Base-by-base conservation (phyloP, 1,139 yeast genomes). In the Zygosaccharomyces pseudobailii region DNA sequence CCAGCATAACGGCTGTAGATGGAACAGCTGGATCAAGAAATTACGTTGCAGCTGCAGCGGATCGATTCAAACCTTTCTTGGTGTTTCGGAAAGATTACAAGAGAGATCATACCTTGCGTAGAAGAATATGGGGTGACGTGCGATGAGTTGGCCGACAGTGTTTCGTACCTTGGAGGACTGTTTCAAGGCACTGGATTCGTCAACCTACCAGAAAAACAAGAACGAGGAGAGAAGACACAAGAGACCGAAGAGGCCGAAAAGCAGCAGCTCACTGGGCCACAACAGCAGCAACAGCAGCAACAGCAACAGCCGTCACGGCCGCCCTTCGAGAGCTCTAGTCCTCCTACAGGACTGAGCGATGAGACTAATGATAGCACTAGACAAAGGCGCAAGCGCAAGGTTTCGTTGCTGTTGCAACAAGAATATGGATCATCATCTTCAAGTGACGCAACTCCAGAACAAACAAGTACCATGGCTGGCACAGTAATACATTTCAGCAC, bases 21-120 rank as follows among this genome's bases (percentile, higher is more conserved):
- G 46, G 95, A 87, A 58, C 72, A 79, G 55, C 68, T 88, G 36
- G 96, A 89, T 58, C 95, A 87, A 63, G 86, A 82, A 58, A 86
- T 88, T 37, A 87, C 96, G 0, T 69, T 85, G 45, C 80, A 83
- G 2, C 68, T 89, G 43, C 96, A 87, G 63, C 84, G 82, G 50
- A 86, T 89, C 27, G 96, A 89, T 66, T 76, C 80, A 5, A 64
- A 66, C 46, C 49, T 64, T n/a, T 55, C 58, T 39, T 54, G 57
- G 47, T 62, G 67, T 42, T 63, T 63, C 45, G 53, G 50, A 39
- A 57, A 53, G 47, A 57, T 64, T 22, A 63, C 67, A 17, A 62
- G 61, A 42, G 62, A 61, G 31, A 58, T 64, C 22, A 63, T 63
- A 13, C 67, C 68, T 13, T 47, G 54, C 45, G 63, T 65, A 27